Conservation (phyloP, 2,329 filamentous ascomycete genomes). For the Coleophoma crateriformis region DNA sequence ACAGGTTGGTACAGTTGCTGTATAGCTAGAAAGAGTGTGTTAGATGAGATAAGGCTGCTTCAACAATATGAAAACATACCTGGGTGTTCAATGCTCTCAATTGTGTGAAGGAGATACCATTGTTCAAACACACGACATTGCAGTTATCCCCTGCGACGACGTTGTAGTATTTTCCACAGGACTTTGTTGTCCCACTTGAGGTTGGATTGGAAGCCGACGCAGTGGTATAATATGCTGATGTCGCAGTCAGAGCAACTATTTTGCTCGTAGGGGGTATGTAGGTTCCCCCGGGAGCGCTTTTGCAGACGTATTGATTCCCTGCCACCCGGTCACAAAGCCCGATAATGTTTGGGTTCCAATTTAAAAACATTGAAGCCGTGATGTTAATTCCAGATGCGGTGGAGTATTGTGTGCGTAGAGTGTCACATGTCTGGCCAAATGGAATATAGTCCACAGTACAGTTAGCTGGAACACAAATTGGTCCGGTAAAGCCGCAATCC, state of each 20-base stretch:
- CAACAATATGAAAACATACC: no score
- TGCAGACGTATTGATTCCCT: slow-evolving; percentile 8
- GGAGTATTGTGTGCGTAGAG: neutral
- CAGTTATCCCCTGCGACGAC: slow-evolving; percentile 7
- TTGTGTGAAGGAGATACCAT: no score
- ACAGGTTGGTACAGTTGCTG: neutral
- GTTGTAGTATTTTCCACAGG: slow-evolving; percentile 12
- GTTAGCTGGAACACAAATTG: slow-evolving; percentile 9
- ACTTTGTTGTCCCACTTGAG: slow-evolving; percentile 4
- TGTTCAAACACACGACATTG: no score
- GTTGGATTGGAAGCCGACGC: slow-evolving; percentile 6
- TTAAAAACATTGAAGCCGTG: slow-evolving; percentile 3
- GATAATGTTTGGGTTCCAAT: slow-evolving; percentile 13
- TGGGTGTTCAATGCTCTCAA: no score
- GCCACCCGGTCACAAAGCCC: slow-evolving; percentile 10
- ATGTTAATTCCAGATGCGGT: no score
- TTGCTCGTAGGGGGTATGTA: slow-evolving; percentile 2
- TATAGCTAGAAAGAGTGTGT: slow-evolving; percentile 3
- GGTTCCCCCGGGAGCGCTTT: neutral
- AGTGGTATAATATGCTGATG: slow-evolving; percentile 12
- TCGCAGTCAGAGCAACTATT: slow-evolving; percentile 4
- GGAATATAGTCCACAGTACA: slow-evolving; percentile 10
- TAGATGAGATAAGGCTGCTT: no score
- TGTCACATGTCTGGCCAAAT: neutral
- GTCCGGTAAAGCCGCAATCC: slow-evolving; percentile 5